Evolutionary conservation across 306 rosid genomes (phyloP).

Genomic region (Purshia tridentata): DNA sequence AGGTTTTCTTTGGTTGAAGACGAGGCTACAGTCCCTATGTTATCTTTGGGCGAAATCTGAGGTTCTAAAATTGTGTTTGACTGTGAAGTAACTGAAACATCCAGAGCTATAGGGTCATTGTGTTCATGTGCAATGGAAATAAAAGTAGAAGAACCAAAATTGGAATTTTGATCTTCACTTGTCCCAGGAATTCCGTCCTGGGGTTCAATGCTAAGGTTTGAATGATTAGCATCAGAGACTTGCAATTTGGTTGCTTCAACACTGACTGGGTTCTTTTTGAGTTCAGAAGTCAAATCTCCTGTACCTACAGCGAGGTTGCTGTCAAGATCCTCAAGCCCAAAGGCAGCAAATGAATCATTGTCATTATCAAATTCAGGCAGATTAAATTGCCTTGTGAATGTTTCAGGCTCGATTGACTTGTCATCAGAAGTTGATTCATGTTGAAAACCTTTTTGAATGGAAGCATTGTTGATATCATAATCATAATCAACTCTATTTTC

Average conservation of each 20-base stretch:
- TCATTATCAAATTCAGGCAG: conserved; percentile 50
- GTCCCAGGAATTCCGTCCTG: conserved; percentile 45
- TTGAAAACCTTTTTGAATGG: conserved; percentile 44
- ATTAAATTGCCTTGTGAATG: conserved; percentile 24
- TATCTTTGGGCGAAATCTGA: conserved; percentile 32
- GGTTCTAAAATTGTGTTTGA: conserved; percentile 41
- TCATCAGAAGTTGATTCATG: conserved; percentile 39
- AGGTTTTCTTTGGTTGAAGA: conserved; percentile 42
- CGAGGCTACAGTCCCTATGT: conserved; percentile 33
- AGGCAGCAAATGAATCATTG: conserved; percentile 42
- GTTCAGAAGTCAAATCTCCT: conserved; percentile 46
- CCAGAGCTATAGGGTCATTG: conserved; percentile 34
- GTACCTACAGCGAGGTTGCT: conserved; percentile 34
- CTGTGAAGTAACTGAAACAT: conserved; percentile 35
- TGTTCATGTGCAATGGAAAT: conserved; percentile 26
- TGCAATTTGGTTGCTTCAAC: conserved; percentile 40
- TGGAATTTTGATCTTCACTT: conserved; percentile 32
- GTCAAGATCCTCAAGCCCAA: conserved; percentile 52
- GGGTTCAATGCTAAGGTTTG: conserved; percentile 38
- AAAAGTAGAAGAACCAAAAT: conserved; percentile 25
- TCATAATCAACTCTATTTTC: conserved; percentile 49
- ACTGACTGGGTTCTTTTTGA: conserved; percentile 39
- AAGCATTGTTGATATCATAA: conserved; percentile 41
- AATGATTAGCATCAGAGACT: conserved; percentile 34
- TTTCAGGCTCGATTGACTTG: conserved; percentile 39